Evolutionary conservation across 345 rosid species (phyloP).

Genomic region (Pelargonium nanum): DNA sequence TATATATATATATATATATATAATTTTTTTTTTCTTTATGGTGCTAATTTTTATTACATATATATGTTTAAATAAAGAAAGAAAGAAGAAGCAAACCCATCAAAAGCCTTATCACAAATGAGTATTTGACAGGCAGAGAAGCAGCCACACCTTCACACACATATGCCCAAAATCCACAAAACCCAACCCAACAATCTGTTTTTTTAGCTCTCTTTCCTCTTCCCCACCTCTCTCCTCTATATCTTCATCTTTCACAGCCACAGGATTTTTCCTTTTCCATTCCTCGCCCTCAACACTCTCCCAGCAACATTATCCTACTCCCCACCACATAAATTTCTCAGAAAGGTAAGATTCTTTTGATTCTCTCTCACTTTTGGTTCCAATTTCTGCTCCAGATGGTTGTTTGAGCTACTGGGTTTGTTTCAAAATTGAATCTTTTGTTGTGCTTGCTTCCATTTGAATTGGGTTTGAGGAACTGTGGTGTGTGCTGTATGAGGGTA

Average conservation of each 20-base stretch:
- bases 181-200: background rate
- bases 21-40: too few species aligned
- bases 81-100: background rate
- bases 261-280: slow-evolving; percentile 8
- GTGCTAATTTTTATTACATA: too few species aligned
- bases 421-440: too few species aligned
- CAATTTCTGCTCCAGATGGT: background rate
- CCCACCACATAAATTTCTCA: background rate
- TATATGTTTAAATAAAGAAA: too few species aligned
- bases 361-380: background rate
- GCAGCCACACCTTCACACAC: slow-evolving; percentile 54
- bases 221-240: slow-evolving; percentile 3
- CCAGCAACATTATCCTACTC: background rate
- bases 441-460: background rate
- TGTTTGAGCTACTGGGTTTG: background rate
- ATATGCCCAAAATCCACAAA: slow-evolving; percentile 5
- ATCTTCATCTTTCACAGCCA: slow-evolving; percentile 5
- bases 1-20: too few species aligned
- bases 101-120: background rate
- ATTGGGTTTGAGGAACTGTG: background rate
- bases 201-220: background rate
- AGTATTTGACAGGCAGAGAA: slow-evolving; percentile 44
- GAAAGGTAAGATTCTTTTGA: background rate
- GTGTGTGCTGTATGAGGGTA: too few species aligned
- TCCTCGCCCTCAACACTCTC: slow-evolving; percentile 6